Conservation (phyloP, 1,284 basidiomycete species). For the Nidula niveotomentosa region DNA sequence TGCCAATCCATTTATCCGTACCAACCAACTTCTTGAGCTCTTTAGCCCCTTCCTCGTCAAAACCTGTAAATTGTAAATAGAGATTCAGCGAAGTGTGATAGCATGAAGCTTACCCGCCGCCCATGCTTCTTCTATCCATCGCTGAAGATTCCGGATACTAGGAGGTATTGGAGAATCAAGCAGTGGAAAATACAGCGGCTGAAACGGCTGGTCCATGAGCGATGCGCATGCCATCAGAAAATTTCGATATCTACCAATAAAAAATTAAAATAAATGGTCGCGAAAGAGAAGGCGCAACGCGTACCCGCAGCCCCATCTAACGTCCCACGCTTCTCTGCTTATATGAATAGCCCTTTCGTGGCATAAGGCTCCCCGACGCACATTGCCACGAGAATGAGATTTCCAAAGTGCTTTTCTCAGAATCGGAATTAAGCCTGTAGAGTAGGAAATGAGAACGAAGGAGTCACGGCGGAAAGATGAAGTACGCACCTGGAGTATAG, state of each 20-base stretch:
- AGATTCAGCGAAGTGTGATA: not conserved
- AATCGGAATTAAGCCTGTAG: conserved; percentile 65
- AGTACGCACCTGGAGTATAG: conserved; percentile 63
- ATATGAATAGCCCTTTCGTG: conserved; percentile 64
- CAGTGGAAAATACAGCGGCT: conserved; percentile 60
- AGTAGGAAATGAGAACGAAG: not conserved
- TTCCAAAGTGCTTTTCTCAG: conserved; percentile 56
- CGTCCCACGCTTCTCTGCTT: conserved; percentile 54
- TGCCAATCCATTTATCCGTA: conserved; percentile 79
- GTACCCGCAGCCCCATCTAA: conserved; percentile 75
- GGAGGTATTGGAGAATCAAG: conserved; percentile 59
- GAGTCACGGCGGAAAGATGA: not conserved
- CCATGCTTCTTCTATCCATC: conserved; percentile 83
- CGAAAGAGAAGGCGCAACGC: conserved; percentile 13
- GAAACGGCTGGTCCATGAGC: conserved; percentile 62
- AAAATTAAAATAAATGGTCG: not conserved
- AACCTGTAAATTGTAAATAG: conserved; percentile 45
- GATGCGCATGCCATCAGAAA: conserved; percentile 80
- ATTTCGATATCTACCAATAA: conserved; percentile 72
- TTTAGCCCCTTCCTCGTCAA: conserved; percentile 65
- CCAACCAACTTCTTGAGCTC: conserved; percentile 64
- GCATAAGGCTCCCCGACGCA: conserved; percentile 66
- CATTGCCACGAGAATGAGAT: conserved; percentile 50
- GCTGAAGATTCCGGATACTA: conserved; percentile 72
- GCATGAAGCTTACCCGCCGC: conserved; percentile 41